Percentiles rank a stretch among this genome's conserved stretches.
Evolutionary conservation across 768 basidiomycete genomes (phyloP).

Genomic region (Boletus eberwhitei): DNA sequence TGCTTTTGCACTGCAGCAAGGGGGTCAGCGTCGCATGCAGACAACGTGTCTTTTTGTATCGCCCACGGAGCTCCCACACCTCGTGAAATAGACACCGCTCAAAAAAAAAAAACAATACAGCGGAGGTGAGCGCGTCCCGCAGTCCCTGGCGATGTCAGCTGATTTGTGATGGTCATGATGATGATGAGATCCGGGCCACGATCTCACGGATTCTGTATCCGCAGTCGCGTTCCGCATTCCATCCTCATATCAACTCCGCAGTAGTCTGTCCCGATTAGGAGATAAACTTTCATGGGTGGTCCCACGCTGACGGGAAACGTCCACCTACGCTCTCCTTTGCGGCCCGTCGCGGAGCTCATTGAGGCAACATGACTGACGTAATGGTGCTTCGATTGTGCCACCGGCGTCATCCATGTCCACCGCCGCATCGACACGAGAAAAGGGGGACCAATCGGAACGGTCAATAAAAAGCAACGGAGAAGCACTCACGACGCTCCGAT

Average conservation of each 20-base stretch:
- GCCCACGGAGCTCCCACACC: no score
- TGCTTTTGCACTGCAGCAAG: constrained; percentile 53
- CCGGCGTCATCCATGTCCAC: constrained; percentile 29
- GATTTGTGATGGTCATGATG: background rate
- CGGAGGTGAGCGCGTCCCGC: background rate
- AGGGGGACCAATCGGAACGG: constrained; percentile 16
- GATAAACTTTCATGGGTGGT: background rate
- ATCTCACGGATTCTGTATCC: constrained; percentile 10
- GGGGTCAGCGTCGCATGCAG: constrained; percentile 15
- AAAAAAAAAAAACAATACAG: no score
- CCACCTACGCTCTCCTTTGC: no score
- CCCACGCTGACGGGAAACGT: constrained; percentile 19
- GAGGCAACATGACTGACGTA: constrained; percentile 18
- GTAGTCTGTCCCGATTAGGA: constrained; percentile 5
- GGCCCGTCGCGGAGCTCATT: no score
- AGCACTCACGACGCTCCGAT: constrained; percentile 6
- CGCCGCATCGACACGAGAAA: constrained; percentile 13
- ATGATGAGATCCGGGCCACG: constrained; percentile 12
- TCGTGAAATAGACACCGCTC: constrained; percentile 1
- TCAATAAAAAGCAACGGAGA: no score
- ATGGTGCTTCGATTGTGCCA: constrained; percentile 19
- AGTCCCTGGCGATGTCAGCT: constrained; percentile 6
- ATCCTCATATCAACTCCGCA: constrained; percentile 8
- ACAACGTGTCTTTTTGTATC: no score
- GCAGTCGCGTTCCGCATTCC: constrained; percentile 3